Evolutionary conservation across 805 yeast species (phyloP), one percentile per base, ranked within the genome.

Genomic region (Pichia pseudocactophila): DNA sequence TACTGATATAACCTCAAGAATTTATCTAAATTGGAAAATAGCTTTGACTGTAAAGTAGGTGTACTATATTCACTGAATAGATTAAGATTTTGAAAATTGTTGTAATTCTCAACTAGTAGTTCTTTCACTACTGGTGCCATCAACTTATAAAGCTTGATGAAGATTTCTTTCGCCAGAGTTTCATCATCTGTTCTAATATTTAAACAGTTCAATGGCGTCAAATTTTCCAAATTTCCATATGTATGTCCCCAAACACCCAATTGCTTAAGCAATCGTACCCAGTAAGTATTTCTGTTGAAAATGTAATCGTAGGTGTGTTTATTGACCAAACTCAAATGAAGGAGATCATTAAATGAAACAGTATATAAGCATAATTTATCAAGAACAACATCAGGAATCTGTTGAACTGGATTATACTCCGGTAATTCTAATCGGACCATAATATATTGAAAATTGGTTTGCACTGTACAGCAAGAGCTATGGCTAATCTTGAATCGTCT

Each of bases 91-190:
- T 57, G 63, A 36, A 62, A 61, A 45, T 62, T 61, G 8, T 58
- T 45, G 40, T 62, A 61, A 43, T 62, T 59, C 27, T 54, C 55
- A n/a, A 63, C 46, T 16, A 63, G 47, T 39, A 64, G 34, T 40
- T 61, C 61, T 25, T 49, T 48, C 8, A 62, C 43, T 3, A 61
- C 49, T 2, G 67, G 67, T 4, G 50, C 47, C 41, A 63, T 35
- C n/a, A 48, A 48, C 8, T 52, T 43, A 41, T 59, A 61, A 1
- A 63, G 51, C 18, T 43, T 39, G 5, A 52, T 54, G 40, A 64
- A 62, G 15, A 49, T 36, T 4, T 13, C 27, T 35, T 57, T 50
- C 4, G 65, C 58, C 7, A 55, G 28, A 34, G 49, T 44, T 8
- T 55, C 49, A 37, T 60, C 61, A 17, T 47, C 39, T 8, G 53